Evolutionary conservation across 441 rosid species (phyloP).

Genomic region (Mallotus repandus): DNA sequence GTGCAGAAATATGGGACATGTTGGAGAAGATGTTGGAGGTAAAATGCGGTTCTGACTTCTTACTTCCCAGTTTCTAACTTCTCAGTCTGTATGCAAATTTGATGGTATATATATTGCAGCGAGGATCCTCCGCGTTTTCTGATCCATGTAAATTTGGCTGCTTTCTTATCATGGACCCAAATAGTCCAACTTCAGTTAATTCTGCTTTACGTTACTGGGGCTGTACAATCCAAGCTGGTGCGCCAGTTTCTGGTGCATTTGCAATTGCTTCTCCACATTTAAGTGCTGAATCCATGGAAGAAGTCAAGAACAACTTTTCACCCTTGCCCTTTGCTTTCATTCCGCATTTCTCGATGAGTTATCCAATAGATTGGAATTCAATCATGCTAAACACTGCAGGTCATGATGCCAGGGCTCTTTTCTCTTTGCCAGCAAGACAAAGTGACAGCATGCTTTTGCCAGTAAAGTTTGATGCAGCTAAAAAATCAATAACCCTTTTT

Average conservation of each 20-base stretch:
- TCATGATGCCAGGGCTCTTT: constrained; percentile 45
- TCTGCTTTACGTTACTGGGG: constrained; percentile 86
- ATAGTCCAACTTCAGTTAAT: constrained; percentile 50
- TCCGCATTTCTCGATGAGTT: constrained; percentile 42
- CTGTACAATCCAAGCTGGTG: constrained; percentile 79
- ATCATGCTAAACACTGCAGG: constrained; percentile 40
- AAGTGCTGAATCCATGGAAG: constrained; percentile 32
- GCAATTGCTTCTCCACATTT: constrained; percentile 36
- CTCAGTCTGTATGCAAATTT: constrained; percentile 5
- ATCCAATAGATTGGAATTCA: constrained; percentile 60
- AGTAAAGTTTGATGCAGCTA: constrained; percentile 55
- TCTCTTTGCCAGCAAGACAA: constrained; percentile 37
- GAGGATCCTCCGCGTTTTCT: constrained; percentile 59
- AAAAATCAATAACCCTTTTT: constrained; percentile 64
- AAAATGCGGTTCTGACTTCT: constrained; percentile 19
- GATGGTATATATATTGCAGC: constrained; percentile 41
- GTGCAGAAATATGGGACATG: constrained; percentile 73
- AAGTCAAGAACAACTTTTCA: constrained; percentile 42
- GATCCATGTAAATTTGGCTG: constrained; percentile 56
- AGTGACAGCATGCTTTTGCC: constrained; percentile 33
- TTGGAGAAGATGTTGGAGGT: constrained; percentile 75
- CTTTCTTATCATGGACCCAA: constrained; percentile 76
- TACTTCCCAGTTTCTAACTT: not conserved
- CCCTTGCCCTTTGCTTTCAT: constrained; percentile 62
- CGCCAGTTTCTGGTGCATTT: constrained; percentile 68